Conservation (phyloP, 768 basidiomycete species). For the Mycena amicta region DNA sequence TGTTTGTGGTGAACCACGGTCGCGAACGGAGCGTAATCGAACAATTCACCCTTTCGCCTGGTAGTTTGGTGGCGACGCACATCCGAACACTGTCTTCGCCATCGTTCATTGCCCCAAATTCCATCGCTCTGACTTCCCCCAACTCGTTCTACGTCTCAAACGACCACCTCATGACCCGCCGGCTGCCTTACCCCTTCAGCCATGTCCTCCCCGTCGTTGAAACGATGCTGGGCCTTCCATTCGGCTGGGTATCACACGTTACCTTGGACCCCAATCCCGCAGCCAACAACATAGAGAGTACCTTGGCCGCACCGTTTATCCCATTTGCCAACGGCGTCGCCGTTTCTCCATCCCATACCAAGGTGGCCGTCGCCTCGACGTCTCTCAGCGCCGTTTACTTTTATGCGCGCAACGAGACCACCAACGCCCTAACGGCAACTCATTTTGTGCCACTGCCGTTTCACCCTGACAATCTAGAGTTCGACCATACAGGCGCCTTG, state of each 20-base stretch:
- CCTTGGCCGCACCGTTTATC: constrained; percentile 48
- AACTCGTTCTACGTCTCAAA: constrained; percentile 73
- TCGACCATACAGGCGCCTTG: constrained; percentile 48
- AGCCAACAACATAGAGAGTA: constrained; percentile 35
- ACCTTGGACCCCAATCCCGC: constrained; percentile 37
- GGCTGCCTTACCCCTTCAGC: constrained; percentile 54
- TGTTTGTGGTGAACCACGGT: constrained; percentile 74
- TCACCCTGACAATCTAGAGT: constrained; percentile 62
- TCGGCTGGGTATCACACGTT: constrained; percentile 63
- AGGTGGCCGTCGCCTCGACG: constrained; percentile 62
- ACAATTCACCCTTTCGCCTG: constrained; percentile 60
- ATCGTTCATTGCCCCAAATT: constrained; percentile 66
- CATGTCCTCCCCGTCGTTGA: constrained; percentile 56
- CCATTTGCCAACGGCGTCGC: constrained; percentile 74
- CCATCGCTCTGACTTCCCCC: constrained; percentile 64
- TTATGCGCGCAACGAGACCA: constrained; percentile 50
- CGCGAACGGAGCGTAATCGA: constrained; percentile 63
- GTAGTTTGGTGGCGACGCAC: constrained; percentile 48
- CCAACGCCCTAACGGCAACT: constrained; percentile 44
- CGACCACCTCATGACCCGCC: constrained; percentile 70
- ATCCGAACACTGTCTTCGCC: constrained; percentile 62
- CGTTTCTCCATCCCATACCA: constrained; percentile 49
- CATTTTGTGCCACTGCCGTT: constrained; percentile 56
- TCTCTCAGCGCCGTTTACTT: constrained; percentile 48
- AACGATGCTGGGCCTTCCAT: constrained; percentile 55